These are phyloP conservation scores for Tylopilus orsonianus DNA, from an alignment of 1,284 basidiomycete species.

Conservation along the genomic window DNA sequence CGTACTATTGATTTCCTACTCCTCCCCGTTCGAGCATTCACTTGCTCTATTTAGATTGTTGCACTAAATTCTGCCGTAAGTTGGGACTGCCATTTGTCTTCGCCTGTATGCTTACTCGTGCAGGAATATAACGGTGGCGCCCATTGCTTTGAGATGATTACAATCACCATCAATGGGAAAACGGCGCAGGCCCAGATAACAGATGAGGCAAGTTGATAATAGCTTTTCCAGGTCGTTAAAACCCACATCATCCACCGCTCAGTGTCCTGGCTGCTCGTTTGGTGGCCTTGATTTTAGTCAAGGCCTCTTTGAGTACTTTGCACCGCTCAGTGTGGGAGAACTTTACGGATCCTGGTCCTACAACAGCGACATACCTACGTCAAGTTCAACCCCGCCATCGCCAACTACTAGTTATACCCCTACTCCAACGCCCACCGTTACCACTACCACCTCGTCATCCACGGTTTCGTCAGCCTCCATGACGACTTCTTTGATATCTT, in stretches of 20 bases:
- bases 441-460: constrained; percentile 8
- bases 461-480: constrained; percentile 6
- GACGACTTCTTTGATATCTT: constrained; percentile 11
- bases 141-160: constrained; percentile 55
- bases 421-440: constrained; percentile 1
- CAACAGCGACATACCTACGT: constrained; percentile 19
- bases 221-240: neutral
- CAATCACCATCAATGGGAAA: constrained; percentile 56
- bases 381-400: constrained; percentile 20
- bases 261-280: constrained; percentile 42
- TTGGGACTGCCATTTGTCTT: neutral
- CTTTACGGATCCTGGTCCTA: constrained; percentile 43
- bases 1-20: constrained; percentile 1
- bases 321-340: constrained; percentile 32
- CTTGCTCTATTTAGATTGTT: constrained; percentile 39
- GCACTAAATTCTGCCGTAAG: constrained; percentile 42
- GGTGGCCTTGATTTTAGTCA: constrained; percentile 50
- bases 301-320: constrained; percentile 48
- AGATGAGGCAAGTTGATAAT: constrained; percentile 43
- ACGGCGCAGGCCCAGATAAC: constrained; percentile 51
- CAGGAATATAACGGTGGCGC: constrained; percentile 42
- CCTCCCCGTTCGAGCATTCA: neutral
- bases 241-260: neutral
- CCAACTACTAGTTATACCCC: constrained; percentile 12
- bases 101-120: constrained; percentile 4